Evolutionary conservation across 208 protist genomes (phyloP).

Genomic region (Novymonas esmeraldas): DNA sequence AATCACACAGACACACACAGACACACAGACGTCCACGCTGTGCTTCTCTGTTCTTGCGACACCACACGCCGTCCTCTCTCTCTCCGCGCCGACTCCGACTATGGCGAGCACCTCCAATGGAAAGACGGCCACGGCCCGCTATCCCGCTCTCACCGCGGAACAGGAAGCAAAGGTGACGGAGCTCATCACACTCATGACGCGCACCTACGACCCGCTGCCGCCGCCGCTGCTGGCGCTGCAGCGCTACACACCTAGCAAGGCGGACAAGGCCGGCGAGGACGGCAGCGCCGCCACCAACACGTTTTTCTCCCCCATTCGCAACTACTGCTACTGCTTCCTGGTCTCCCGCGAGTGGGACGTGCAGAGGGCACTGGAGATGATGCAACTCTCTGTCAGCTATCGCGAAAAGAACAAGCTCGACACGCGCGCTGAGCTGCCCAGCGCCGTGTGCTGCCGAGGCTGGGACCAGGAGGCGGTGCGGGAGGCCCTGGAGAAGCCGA

Average conservation of each 20-base stretch:
- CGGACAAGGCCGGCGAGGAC: background rate
- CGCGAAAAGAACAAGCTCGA: slow-evolving; percentile 48
- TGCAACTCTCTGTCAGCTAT: slow-evolving; percentile 28
- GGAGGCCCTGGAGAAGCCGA: slow-evolving; percentile 1
- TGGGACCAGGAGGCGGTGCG: slow-evolving; percentile 38
- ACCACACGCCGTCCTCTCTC: too few relatives aligned
- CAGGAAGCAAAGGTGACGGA: slow-evolving; percentile 48
- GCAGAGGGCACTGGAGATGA: slow-evolving; percentile 55
- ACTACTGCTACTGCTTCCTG: slow-evolving; percentile 58
- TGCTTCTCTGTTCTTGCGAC: too few relatives aligned
- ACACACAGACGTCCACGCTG: too few relatives aligned
- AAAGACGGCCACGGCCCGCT: slow-evolving; percentile 8
- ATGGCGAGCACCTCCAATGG: background rate
- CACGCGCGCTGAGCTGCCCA: slow-evolving; percentile 31
- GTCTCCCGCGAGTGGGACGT: slow-evolving; percentile 51
- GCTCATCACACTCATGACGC: slow-evolving; percentile 25
- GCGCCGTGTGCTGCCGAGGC: slow-evolving; percentile 45
- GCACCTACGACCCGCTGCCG: slow-evolving; percentile 28
- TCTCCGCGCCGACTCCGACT: too few relatives aligned
- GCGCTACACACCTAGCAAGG: background rate
- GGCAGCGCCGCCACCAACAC: slow-evolving; percentile 14
- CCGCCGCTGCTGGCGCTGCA: background rate
- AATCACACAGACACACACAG: too few relatives aligned
- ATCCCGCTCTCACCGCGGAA: slow-evolving; percentile 34
- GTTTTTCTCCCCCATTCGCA: slow-evolving; percentile 25